Base-by-base conservation (phyloP, 805 yeast species). In the Ogataea henricii region DNA sequence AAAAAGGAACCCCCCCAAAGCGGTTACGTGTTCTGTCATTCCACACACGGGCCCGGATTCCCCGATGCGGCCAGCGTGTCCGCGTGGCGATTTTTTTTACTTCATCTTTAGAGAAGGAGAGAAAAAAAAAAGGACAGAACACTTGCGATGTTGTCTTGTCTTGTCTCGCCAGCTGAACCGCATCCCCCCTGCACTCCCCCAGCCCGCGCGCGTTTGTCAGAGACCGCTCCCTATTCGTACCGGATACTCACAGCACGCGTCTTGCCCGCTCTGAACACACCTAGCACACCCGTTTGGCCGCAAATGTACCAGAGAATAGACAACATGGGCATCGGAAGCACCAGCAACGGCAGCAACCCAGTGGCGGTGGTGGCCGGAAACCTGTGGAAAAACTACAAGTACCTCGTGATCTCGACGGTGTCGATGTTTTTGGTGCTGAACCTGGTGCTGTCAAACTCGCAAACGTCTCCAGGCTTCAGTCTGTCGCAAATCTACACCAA, bases 331-430 rank as follows among this genome's bases (percentile, higher is more conserved):
- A 48, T 39, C 39, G 51, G 47, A 22, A 36, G 44, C 27, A 25
- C 20, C 40, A 33, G 47, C 30, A 27, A 17, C 36, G 27, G 35
- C 23, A 32, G 35, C 40, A 25, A 18, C 39, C 38, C 52, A 7
- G 20, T 46, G n/a, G 40, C 44, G 23, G 43, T 40, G 16, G 26
- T 43, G 21, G 38, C 40, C 3, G 33, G 40, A 23, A 52, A 49
- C 35, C 16, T 57, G 9, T 58, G 60, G 60, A 58, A 51, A 33
- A 55, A 48, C 35, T 58, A 58, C 45, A 57, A 57, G 45, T 58
- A 57, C 35, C 30, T 57, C 13, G 49, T 54, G 18, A 46, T 58
- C 14, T 57, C 61, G 16, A 37, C 60, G 5, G 35, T 47, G 9
- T 55, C 61, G 10, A 55, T 57, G 43, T 54, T 58, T 34, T 13